phyloP scores from a whole-genome alignment of 192 early-diverging fungal genomes.

The Piromyces sp. region DNA sequence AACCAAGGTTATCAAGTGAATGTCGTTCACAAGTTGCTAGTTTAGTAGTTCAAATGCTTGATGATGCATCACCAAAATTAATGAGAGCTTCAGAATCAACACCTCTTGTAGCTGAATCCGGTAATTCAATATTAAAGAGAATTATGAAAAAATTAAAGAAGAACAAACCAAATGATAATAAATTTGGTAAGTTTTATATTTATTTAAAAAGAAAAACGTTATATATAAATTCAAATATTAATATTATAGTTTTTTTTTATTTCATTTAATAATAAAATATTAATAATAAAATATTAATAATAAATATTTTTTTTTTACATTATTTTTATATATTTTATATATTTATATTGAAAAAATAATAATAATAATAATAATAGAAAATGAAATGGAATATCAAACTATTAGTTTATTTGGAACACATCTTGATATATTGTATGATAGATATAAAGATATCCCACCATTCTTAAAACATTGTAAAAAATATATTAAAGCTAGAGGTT shows the following conservation, averaged over 20 bases:
- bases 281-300: too few relatives aligned
- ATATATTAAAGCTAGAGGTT: not conserved
- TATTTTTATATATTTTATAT: too few relatives aligned
- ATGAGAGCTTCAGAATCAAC: not conserved
- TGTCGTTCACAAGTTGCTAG: not conserved
- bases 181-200: not conserved
- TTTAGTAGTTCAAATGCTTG: not conserved
- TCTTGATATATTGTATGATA: not conserved
- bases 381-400: not conserved
- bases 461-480: not conserved
- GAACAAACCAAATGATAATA: not conserved
- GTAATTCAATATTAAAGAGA: not conserved
- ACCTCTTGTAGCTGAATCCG: not conserved
- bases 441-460: not conserved
- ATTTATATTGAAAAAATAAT: too few relatives aligned
- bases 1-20: not conserved
- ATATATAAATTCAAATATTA: too few relatives aligned
- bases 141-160: not conserved
- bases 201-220: too few relatives aligned
- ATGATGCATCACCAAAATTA: not conserved
- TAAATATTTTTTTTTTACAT: too few relatives aligned
- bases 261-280: too few relatives aligned
- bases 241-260: too few relatives aligned
- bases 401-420: not conserved
- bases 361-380: too few relatives aligned